Base-by-base conservation (phyloP, 2,329 filamentous ascomycete genomes). In the Diplodia corticola region DNA sequence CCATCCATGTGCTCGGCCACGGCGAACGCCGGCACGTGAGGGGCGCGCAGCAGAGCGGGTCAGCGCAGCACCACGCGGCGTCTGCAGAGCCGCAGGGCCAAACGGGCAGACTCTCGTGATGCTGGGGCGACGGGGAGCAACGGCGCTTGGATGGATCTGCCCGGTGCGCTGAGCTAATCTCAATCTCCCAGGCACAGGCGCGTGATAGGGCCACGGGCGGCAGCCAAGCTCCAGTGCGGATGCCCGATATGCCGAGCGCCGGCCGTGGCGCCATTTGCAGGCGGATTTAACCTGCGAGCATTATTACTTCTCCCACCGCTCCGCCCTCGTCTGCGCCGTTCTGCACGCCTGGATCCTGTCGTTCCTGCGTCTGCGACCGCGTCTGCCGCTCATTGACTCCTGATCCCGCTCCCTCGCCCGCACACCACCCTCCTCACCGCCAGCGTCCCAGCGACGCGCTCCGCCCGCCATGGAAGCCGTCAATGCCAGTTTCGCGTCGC, bases 401-500 rank as follows among this genome's bases (percentile, higher is more conserved):
- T 26, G 13, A 10, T 60, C 22, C 26, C 46, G 28, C 28, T 33
- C 48, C 33, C 15, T n/a, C 60, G 30, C 60, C 48, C 48, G 22
- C 57, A 49, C 30, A n/a, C 44, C 20, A 24, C 17, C n/a, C 24
- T 30, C n/a, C 17, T 64, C 57, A 49, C 57, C 44, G 57, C 44
- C 57, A 61, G 55, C 55, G 53, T 44, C 53, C 53, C 12, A 40
- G 26, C 17, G 37, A 35, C 51, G 33, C 46, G 48, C 30, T 22
- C 46, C 46, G 15, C 54, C n/a, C 48, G 22, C 37, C 64, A 66
- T 66, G 64, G 64, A 57, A 9, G 73, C 72, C 48, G 73, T 73
- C 70, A 78, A 79, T 69, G 73, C 71, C 70, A 78, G 73, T 69
- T 77, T 77, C 67, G 75, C 75, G 49, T 78, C 76, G 74, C 77